Percentiles rank a stretch among this genome's conserved stretches.
These are phyloP conservation scores for Zangia roseola DNA, from an alignment of 768 basidiomycete genomes.

Conservation along the genomic window DNA sequence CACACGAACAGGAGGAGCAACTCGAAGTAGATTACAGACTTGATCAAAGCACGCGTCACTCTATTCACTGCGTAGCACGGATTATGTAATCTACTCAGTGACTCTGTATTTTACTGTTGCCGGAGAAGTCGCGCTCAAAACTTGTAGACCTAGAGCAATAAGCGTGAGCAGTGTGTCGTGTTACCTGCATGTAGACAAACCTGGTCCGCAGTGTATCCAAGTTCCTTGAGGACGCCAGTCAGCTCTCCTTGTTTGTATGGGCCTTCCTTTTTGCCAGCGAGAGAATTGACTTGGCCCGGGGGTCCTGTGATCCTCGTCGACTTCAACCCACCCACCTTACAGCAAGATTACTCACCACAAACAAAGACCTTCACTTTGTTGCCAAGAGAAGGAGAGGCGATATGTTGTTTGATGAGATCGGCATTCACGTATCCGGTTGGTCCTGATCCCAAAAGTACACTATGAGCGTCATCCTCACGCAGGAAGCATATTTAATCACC, in stretches of 20 bases:
- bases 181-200: constrained; percentile 37
- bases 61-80: constrained; percentile 3
- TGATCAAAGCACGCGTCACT: constrained; percentile 30
- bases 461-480: constrained; percentile 3
- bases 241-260: constrained; percentile 77
- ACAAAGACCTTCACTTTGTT: constrained; percentile 88
- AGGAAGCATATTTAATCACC: constrained; percentile 41
- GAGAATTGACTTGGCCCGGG: constrained; percentile 82
- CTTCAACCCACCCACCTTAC: neutral
- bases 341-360: constrained; percentile 60
- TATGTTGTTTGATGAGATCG: constrained; percentile 71
- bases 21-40: constrained; percentile 14
- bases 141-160: constrained; percentile 38
- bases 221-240: constrained; percentile 81
- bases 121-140: too few relatives aligned
- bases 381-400: constrained; percentile 58
- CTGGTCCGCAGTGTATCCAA: constrained; percentile 83
- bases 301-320: constrained; percentile 47
- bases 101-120: too few relatives aligned
- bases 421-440: constrained; percentile 71
- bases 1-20: constrained; percentile 5
- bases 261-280: constrained; percentile 88
- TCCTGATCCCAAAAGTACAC: constrained; percentile 37
- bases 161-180: neutral
- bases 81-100: constrained; percentile 35